phyloP scores from a whole-genome alignment of 2,329 filamentous ascomycete genomes.

The Scopulariopsis brevicaulis region DNA sequence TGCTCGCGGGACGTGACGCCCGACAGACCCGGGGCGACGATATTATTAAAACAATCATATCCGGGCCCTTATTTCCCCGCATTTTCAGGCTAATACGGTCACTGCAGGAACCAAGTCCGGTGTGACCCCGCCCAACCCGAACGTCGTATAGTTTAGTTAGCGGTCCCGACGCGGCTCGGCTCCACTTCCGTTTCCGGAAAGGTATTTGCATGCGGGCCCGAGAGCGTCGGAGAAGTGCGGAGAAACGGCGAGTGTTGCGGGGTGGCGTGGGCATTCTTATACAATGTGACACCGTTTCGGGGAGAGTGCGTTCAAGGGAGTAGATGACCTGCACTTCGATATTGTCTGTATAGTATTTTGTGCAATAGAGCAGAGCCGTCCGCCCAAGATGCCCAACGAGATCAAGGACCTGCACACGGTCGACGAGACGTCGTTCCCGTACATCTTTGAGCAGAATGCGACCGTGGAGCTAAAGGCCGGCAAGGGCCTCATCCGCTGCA shows the following conservation, averaged over 20 bases:
- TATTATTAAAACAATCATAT: neutral
- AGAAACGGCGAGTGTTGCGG: neutral
- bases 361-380: no score
- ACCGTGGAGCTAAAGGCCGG: constrained; percentile 18
- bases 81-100: neutral
- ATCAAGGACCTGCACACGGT: constrained; percentile 16
- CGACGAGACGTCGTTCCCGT: constrained; percentile 20
- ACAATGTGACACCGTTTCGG: neutral
- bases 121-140: neutral
- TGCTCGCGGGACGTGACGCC: neutral
- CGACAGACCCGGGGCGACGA: neutral
- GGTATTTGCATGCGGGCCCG: no score
- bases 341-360: no score
- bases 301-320: no score
- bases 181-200: neutral
- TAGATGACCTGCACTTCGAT: no score
- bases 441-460: constrained; percentile 28
- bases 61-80: neutral
- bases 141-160: neutral
- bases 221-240: neutral
- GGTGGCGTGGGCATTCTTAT: neutral
- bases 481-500: constrained; percentile 21
- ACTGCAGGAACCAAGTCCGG: neutral
- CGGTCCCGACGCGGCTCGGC: neutral
- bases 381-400: constrained; percentile 16